These are phyloP conservation scores for Teunomyces lycoperdinae DNA, from an alignment of 805 yeast species.

Conservation along the genomic window DNA sequence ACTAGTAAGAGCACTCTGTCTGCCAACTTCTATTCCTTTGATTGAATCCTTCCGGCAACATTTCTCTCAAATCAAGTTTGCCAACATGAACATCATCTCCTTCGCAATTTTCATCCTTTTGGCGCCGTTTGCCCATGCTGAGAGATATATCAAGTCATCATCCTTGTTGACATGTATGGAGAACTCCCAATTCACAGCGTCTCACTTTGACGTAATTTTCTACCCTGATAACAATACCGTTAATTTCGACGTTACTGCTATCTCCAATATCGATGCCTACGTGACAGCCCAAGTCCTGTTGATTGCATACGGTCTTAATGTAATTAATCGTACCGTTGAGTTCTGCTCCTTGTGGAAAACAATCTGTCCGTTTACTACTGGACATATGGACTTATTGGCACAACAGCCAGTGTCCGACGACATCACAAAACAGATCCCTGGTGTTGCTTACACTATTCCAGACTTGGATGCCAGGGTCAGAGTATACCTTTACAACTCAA, in stretches of 20 bases:
- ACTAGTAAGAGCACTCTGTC: neutral
- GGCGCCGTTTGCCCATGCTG: slow-evolving; percentile 16
- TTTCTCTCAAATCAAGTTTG: neutral
- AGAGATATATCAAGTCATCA: slow-evolving; percentile 43
- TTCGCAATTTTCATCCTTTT: neutral
- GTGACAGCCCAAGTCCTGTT: slow-evolving; percentile 64
- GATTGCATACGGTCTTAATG: slow-evolving; percentile 77
- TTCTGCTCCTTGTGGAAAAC: slow-evolving; percentile 59
- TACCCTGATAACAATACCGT: slow-evolving; percentile 65
- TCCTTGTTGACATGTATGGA: slow-evolving; percentile 92
- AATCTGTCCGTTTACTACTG: slow-evolving; percentile 81
- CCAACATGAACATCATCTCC: slow-evolving; percentile 1
- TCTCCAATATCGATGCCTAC: slow-evolving; percentile 67
- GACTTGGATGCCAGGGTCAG: slow-evolving; percentile 90
- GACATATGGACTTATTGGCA: slow-evolving; percentile 73
- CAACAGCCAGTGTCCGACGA: slow-evolving; percentile 41
- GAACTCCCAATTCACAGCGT: slow-evolving; percentile 80
- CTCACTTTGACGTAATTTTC: slow-evolving; percentile 72
- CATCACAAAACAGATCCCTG: slow-evolving; percentile 60
- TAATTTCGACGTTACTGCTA: slow-evolving; percentile 67
- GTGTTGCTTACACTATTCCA: slow-evolving; percentile 85
- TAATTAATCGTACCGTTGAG: slow-evolving; percentile 51
- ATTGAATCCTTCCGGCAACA: too few species aligned
- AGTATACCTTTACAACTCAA: slow-evolving; percentile 53
- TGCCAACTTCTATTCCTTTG: neutral